Conservation (phyloP, 2,329 filamentous ascomycete species). For the Talaromyces sp. region DNA sequence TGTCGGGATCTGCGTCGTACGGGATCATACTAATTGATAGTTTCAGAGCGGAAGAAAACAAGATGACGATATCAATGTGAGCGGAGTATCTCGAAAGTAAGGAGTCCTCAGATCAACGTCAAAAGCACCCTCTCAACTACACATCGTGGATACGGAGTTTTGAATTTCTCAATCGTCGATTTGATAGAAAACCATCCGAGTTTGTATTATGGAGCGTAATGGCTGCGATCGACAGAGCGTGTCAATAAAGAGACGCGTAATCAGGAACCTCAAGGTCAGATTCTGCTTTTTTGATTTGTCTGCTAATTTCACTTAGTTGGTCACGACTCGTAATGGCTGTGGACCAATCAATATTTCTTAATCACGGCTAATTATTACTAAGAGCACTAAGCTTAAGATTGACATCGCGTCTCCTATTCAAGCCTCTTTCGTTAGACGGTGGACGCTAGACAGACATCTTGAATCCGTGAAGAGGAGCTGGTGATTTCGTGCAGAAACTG, state of each 20-base stretch:
- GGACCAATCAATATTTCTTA: neutral
- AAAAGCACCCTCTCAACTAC: neutral
- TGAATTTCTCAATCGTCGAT: neutral
- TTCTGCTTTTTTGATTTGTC: neutral
- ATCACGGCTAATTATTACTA: neutral
- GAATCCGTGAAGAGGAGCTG: neutral
- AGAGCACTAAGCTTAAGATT: neutral
- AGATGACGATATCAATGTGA: neutral
- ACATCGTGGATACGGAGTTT: neutral
- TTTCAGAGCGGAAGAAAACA: neutral
- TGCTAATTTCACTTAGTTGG: slow-evolving; percentile 1
- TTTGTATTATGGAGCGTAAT: neutral
- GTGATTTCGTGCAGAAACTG: slow-evolving; percentile 6
- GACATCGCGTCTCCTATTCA: neutral
- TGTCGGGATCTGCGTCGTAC: slow-evolving; percentile 3
- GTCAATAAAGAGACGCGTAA: slow-evolving; percentile 7
- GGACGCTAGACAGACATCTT: neutral
- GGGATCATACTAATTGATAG: neutral
- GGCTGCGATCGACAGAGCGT: neutral
- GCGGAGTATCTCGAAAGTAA: neutral
- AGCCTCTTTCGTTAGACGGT: neutral
- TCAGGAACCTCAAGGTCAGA: neutral
- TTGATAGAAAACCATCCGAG: neutral
- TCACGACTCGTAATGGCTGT: neutral
- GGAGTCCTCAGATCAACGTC: neutral